These are phyloP conservation scores for Phytopythium mirpurense DNA, from an alignment of 352 stramenopile species.

Conservation along the genomic window DNA sequence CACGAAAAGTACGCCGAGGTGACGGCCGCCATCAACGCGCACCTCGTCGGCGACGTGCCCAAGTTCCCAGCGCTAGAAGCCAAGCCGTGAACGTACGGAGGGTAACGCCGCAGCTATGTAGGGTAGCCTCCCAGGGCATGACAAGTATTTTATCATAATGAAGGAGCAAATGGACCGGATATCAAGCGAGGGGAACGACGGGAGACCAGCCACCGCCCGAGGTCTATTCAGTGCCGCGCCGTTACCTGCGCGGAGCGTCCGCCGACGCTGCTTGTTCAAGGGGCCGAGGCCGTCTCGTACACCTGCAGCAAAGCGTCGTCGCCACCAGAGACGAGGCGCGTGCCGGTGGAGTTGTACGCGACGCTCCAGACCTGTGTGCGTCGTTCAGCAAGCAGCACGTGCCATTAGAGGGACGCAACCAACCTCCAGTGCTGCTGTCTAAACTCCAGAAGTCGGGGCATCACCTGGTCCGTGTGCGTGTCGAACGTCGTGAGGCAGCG, in stretches of 20 bases:
- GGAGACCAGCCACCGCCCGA: background rate
- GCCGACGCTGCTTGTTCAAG: conserved; percentile 8
- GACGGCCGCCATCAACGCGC: conserved; percentile 48
- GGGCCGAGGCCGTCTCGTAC: conserved; percentile 73
- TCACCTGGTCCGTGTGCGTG: conserved; percentile 85
- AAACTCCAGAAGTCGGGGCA: background rate
- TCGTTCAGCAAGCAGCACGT: too few relatives aligned
- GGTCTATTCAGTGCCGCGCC: background rate
- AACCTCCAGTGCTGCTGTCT: too few relatives aligned
- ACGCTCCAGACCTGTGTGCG: conserved; percentile 82
- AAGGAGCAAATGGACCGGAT: too few relatives aligned
- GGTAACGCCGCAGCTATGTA: background rate
- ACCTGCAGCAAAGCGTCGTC: conserved; percentile 88
- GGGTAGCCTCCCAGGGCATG: background rate
- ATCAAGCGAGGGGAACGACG: background rate
- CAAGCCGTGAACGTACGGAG: background rate
- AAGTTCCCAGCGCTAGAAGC: background rate
- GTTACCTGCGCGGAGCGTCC: background rate
- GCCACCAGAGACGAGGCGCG: conserved; percentile 81
- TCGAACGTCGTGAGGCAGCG: conserved; percentile 89
- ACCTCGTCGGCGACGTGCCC: conserved; percentile 1
- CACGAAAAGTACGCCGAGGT: conserved; percentile 55
- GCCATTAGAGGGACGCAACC: too few relatives aligned
- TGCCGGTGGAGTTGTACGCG: conserved; percentile 84
- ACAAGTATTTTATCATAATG: conserved; percentile 1